Evolutionary conservation across 2,329 filamentous ascomycete species (phyloP).

Genomic region (Xylariaceae sp.): DNA sequence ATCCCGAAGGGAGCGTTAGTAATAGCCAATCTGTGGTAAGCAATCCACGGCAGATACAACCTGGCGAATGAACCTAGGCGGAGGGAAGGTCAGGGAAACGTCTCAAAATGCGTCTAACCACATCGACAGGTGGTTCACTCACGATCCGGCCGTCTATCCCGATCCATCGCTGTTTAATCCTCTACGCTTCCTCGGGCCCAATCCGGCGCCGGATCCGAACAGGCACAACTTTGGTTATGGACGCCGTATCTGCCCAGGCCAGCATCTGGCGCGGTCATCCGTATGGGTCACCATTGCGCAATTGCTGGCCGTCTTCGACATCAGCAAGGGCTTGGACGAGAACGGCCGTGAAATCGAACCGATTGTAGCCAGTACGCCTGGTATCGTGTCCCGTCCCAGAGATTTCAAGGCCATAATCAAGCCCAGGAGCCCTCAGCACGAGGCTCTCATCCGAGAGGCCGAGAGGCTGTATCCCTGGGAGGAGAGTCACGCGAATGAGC

Average conservation of each 20-base stretch:
- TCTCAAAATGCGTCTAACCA: background rate
- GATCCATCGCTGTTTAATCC: constrained; percentile 33
- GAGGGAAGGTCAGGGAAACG: background rate
- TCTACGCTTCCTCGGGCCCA: constrained; percentile 30
- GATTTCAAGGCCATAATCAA: constrained; percentile 23
- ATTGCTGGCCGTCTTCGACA: constrained; percentile 41
- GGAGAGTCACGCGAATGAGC: constrained; percentile 10
- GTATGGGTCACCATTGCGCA: constrained; percentile 36
- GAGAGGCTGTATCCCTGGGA: constrained; percentile 19
- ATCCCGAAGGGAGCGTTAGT: constrained; percentile 19
- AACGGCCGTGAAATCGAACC: constrained; percentile 31
- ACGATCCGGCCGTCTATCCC: constrained; percentile 63
- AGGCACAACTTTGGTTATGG: constrained; percentile 34
- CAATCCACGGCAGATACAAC: background rate
- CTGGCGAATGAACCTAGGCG: background rate
- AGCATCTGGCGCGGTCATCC: constrained; percentile 29
- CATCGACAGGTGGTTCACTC: constrained; percentile 38
- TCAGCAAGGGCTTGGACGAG: constrained; percentile 35
- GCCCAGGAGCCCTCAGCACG: constrained; percentile 26
- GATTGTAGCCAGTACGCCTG: constrained; percentile 12
- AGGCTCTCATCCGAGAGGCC: constrained; percentile 21
- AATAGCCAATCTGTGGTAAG: constrained; percentile 19
- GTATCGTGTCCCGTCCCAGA: constrained; percentile 24
- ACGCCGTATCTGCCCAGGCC: constrained; percentile 33
- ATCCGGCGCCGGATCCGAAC: constrained; percentile 29